Evolutionary conservation across 306 rosid species (phyloP), one percentile per base, ranked within the genome.

Genomic region (Gastrolobium bilobum): DNA sequence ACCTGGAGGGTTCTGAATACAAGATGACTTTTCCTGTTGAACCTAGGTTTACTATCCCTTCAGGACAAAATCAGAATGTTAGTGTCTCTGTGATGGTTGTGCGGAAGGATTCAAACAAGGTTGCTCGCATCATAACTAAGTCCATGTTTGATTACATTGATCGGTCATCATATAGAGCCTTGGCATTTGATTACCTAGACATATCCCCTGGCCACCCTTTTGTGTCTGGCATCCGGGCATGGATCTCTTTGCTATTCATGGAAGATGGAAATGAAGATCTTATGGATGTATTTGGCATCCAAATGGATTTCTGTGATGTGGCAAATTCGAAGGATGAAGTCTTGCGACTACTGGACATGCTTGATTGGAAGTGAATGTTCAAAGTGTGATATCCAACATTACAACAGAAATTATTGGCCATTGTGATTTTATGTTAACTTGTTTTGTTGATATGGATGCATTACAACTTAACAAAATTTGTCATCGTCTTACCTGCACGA

Each of bases 241-340:
- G 98, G 99, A 71, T 96, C 63, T 96, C 99, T 20, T 71, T 96
- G 92, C 96, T 96, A 67, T 96, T 96, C 87, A 80, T 79, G 93
- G 98, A 93, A 40, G 88, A 82, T 48, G 90, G 85, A 89, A 75
- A 68, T 68, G 97, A 90, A 64, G 93, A 84, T 73, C 77, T 63
- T 5, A 81, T 91, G 81, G 91, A 91, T 86, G 99, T 96, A 10
- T 93, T 89, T 81, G 99, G 94, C 70, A 87, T 96, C 68, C 96
- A 90, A 83, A 90, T 96, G 92, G 99, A 96, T 89, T 96, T 93
- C 86, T 86, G 91, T 81, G 97, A 93, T 82, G 96, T 90, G 70
- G 98, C 99, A 43, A 91, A 86, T 71, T 84, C 99, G 0, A 88
- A 91, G 93, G 94, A 91, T 43, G 99, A 93, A 81, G 97, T 96